Evolutionary conservation across 2,329 filamentous ascomycete species (phyloP).

Genomic region (Epichloe baconii): DNA sequence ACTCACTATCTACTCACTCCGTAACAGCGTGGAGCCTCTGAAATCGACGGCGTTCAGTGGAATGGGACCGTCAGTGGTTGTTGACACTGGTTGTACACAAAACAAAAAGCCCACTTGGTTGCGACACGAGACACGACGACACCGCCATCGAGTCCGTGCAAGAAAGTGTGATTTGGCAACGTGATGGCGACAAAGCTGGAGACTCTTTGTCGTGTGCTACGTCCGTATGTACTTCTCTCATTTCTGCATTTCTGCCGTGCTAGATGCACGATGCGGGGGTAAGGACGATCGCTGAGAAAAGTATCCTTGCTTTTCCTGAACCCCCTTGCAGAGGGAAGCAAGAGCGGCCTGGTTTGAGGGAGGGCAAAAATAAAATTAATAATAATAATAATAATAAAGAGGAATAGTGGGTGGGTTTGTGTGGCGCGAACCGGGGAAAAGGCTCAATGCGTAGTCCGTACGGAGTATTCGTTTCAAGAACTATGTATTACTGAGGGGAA

Average conservation of each 20-base stretch:
- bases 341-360: too few species aligned
- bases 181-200: constrained; percentile 1
- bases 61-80: neutral
- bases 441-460: too few species aligned
- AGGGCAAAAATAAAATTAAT: too few species aligned
- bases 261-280: constrained; percentile 4
- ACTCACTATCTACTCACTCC: too few species aligned
- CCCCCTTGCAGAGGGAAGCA: too few species aligned
- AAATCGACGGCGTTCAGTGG: neutral
- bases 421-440: too few species aligned
- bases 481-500: too few species aligned
- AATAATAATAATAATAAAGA: too few species aligned
- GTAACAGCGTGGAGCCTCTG: neutral
- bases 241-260: neutral
- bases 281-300: neutral
- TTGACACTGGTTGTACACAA: neutral
- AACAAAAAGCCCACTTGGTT: neutral
- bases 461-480: too few species aligned
- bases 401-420: too few species aligned
- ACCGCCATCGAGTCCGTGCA: neutral
- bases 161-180: constrained; percentile 2
- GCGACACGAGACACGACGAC: constrained; percentile 1
- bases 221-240: neutral
- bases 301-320: neutral
- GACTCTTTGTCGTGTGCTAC: neutral